phyloP scores from a whole-genome alignment of 2,329 filamentous ascomycete species.

The Bipolaris bicolor region DNA sequence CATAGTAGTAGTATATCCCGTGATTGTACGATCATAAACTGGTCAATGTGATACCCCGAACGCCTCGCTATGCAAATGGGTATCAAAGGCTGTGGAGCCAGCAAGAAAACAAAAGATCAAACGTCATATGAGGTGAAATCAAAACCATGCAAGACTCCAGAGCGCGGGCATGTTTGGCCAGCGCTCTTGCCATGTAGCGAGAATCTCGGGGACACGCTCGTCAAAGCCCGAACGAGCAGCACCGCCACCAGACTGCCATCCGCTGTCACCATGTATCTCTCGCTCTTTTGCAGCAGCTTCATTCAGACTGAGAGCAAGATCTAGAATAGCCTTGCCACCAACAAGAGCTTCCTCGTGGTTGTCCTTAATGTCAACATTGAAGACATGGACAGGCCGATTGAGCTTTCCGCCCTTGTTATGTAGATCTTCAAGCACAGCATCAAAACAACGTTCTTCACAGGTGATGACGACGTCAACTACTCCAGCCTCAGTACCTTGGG shows the following conservation, averaged over 20 bases:
- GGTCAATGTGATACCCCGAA: slow-evolving; percentile 9
- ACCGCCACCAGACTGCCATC: slow-evolving; percentile 68
- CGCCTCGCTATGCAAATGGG: slow-evolving; percentile 36
- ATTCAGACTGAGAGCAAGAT: slow-evolving; percentile 86
- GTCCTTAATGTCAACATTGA: slow-evolving; percentile 98
- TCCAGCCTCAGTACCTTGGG: slow-evolving; percentile 81
- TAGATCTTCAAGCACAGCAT: slow-evolving; percentile 93
- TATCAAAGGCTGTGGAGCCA: slow-evolving; percentile 21
- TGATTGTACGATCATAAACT: not conserved
- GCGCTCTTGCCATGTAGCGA: slow-evolving; percentile 91
- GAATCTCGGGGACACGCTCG: slow-evolving; percentile 87
- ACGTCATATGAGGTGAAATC: slow-evolving; percentile 7
- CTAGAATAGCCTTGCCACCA: slow-evolving; percentile 88
- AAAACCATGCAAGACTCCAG: slow-evolving; percentile 97
- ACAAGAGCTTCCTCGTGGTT: slow-evolving; percentile 96
- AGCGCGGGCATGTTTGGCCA: slow-evolving; percentile 90
- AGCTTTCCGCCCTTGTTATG: slow-evolving; percentile 83
- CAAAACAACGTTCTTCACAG: slow-evolving; percentile 97
- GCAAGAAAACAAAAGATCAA: not conserved
- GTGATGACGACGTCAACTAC: slow-evolving; percentile 95
- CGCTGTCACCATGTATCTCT: slow-evolving; percentile 65
- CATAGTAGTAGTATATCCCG: not conserved
- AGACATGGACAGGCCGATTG: slow-evolving; percentile 93
- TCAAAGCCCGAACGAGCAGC: slow-evolving; percentile 80
- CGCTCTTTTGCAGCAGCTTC: slow-evolving; percentile 79